A percentile compares a stretch with the other conserved stretches of the same genome.
phyloP scores from a whole-genome alignment of 1,139 yeast genomes.

The Geotrichum restrictum region DNA sequence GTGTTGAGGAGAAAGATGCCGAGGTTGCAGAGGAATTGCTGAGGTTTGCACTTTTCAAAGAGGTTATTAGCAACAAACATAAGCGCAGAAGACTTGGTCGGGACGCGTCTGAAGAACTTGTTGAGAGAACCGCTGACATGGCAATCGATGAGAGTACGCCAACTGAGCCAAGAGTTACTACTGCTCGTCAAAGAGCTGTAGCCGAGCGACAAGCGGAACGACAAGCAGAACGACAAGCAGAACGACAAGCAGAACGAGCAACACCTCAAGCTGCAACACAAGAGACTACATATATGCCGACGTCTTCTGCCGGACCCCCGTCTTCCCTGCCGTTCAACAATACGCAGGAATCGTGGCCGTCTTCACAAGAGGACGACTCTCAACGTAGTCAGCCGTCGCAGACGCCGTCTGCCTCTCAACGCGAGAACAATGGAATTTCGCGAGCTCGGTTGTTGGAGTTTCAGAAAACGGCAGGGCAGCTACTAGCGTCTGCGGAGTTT shows the following conservation, averaged over 20 bases:
- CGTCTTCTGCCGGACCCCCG: conserved; percentile 22
- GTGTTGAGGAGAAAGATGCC: conserved; percentile 76
- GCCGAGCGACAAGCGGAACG: too few relatives aligned
- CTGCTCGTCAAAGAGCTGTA: conserved; percentile 28
- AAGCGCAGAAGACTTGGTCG: conserved; percentile 35
- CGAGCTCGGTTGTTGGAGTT: conserved; percentile 35
- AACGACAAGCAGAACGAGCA: too few relatives aligned
- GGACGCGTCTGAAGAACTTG: conserved; percentile 23
- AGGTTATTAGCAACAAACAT: conserved; percentile 42
- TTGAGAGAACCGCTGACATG: conserved; percentile 23
- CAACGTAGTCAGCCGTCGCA: conserved; percentile 15
- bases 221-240: too few relatives aligned
- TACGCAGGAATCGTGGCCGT: conserved; percentile 32
- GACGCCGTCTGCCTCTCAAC: conserved; percentile 6
- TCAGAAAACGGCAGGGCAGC: conserved; percentile 34
- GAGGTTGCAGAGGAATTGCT: conserved; percentile 79
- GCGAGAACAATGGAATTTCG: conserved; percentile 33
- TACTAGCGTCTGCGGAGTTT: conserved; percentile 35
- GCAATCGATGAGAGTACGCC: conserved; percentile 23
- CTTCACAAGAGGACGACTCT: conserved; percentile 21
- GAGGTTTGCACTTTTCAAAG: conserved; percentile 82
- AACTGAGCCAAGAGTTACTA: conserved; percentile 24
- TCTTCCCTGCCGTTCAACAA: conserved; percentile 23
- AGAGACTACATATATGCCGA: neutral
- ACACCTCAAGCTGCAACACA: conserved; percentile 11